Evolutionary conservation across 768 basidiomycete species (phyloP), one percentile per base, ranked within the genome.

Genomic region (Hydnomerulius pinastri): DNA sequence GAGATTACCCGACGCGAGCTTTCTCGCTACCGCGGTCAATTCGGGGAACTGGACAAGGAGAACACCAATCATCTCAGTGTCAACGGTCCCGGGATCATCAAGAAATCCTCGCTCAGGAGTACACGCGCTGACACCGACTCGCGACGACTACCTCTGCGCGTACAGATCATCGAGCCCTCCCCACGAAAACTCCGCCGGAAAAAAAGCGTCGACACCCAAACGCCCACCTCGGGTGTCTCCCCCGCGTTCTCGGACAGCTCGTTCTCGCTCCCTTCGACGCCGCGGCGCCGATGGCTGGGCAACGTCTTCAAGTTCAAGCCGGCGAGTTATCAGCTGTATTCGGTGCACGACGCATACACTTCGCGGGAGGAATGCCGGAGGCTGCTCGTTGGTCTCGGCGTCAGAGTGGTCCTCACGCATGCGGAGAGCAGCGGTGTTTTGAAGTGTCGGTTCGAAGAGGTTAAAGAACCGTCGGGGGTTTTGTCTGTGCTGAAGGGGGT

Each of bases 251-350:
- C 79, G 10, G 77, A 77, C 32, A 72, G 74, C 6, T 71, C 78
- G 36, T 71, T 74, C 17, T 69, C 73, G 2, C 71, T 73, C n/a
- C 71, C 76, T 3, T 69, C 75, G 37, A 69, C 79, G 24, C 73
- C 75, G 48, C 70, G 71, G 70, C 81, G 82, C 54, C 81, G 78
- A 43, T 98, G 95, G 96, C 81, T 99, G 54, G 83, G 84, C 37
- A 89, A 85, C 60, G 79, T 97, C 35, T 95, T 98, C 79, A 88
- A 82, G 64, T 86, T 92, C 73, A 91, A 87, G 61, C 83, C 90
- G 0, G 72, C 81, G 25, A 76, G 70, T 25, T 82, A 81, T 59
- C 62, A 65, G 21, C 73, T 94, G 10, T 67, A 81, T 36, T 91
- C 87, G 4, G 67, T 75, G 12, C 75, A 78, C 48, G 82, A 85